These are phyloP conservation scores for Arthrobotrys entomopaga DNA, from an alignment of 2,329 filamentous ascomycete genomes.

Conservation along the genomic window DNA sequence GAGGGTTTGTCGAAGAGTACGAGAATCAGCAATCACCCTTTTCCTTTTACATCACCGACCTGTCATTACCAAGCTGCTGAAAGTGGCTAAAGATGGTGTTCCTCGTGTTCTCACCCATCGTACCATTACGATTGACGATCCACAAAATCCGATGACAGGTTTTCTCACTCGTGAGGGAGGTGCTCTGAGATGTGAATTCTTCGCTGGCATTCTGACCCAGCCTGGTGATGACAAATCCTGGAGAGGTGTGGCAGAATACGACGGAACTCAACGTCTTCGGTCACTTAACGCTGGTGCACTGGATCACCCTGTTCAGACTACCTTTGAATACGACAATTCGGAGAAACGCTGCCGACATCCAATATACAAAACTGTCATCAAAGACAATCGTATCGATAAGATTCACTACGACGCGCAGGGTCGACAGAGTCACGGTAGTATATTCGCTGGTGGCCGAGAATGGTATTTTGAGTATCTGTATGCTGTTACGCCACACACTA, in stretches of 20 bases:
- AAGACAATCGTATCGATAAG: conserved; percentile 56
- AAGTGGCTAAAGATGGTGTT: conserved; percentile 59
- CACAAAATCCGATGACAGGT: conserved; percentile 60
- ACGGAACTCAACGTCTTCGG: conserved; percentile 33
- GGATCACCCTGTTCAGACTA: conserved; percentile 31
- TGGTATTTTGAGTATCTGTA: conserved; percentile 62
- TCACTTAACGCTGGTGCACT: conserved; percentile 41
- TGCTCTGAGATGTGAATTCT: conserved; percentile 60
- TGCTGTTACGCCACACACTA: conserved; percentile 60
- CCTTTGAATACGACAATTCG: conserved; percentile 29
- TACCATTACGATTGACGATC: conserved; percentile 60
- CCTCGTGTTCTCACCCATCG: conserved; percentile 58
- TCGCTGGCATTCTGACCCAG: conserved; percentile 58
- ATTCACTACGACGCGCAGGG: conserved; percentile 61
- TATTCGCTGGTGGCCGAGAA: conserved; percentile 58
- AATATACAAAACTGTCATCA: conserved; percentile 42
- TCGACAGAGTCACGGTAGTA: conserved; percentile 60
- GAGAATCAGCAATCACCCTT: conserved; percentile 60
- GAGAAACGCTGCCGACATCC: conserved; percentile 34
- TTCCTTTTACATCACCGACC: conserved; percentile 61
- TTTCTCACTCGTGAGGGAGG: conserved; percentile 59
- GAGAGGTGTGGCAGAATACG: conserved; percentile 39
- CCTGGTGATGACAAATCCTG: conserved; percentile 50
- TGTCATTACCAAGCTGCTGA: conserved; percentile 60
- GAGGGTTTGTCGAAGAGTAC: conserved; percentile 60